Conservation (phyloP, 2,329 filamentous ascomycete genomes). For the Fusarium equiseti region DNA sequence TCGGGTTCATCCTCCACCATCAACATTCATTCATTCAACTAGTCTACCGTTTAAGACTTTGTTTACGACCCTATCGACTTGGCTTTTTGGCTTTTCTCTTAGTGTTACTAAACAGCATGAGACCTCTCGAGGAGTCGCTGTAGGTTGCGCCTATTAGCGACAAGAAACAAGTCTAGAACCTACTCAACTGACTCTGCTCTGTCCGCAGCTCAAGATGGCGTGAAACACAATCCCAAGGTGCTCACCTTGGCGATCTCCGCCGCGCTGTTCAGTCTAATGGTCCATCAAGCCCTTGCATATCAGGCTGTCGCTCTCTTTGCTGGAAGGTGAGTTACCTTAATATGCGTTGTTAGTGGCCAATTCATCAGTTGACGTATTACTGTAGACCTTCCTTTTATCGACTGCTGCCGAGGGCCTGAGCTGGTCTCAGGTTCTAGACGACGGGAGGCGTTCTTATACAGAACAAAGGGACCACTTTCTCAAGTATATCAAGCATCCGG, state of each 20-base stretch:
- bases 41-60: conserved; percentile 5
- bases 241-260: conserved; percentile 71
- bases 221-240: conserved; percentile 68
- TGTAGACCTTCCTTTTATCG: conserved; percentile 83
- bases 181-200: conserved; percentile 41
- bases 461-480: conserved; percentile 80
- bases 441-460: conserved; percentile 80
- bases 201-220: conserved; percentile 73
- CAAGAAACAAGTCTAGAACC: conserved; percentile 10
- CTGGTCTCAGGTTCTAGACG: conserved; percentile 76
- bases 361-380: conserved; percentile 18
- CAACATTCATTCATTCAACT: conserved; percentile 19
- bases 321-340: conserved; percentile 78
- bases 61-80: not conserved
- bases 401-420: conserved; percentile 71
- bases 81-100: not conserved
- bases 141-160: conserved; percentile 44
- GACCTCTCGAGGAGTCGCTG: conserved; percentile 55
- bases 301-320: conserved; percentile 85
- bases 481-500: conserved; percentile 84
- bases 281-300: conserved; percentile 71
- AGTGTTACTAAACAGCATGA: conserved; percentile 47
- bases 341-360: not conserved
- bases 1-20: conserved; percentile 31
- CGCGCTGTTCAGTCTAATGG: conserved; percentile 72